Evolutionary conservation across 1,284 basidiomycete species (phyloP).

Genomic region (Melampsora larici-populina): DNA sequence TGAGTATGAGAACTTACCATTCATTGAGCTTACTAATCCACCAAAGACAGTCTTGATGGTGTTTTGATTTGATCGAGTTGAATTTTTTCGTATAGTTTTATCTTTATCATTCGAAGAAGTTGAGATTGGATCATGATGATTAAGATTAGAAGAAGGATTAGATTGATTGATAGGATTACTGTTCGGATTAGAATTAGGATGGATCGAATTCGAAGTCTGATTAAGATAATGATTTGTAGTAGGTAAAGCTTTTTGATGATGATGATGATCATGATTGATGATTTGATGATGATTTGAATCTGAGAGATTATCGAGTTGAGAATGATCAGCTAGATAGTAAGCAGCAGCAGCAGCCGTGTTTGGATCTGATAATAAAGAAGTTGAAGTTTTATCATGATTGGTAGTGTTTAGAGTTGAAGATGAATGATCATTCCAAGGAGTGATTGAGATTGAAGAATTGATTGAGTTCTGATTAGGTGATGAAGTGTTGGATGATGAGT

Average conservation of each 20-base stretch:
- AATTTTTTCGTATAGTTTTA: background rate
- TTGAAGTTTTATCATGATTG: background rate
- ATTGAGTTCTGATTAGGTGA: background rate
- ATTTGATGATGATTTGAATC: background rate
- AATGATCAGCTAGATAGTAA: conserved; percentile 31
- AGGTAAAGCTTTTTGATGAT: background rate
- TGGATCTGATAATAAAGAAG: conserved; percentile 32
- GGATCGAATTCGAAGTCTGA: too few relatives aligned
- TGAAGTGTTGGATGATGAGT: background rate
- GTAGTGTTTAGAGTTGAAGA: background rate
- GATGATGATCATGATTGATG: background rate
- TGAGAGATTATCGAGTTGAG: background rate
- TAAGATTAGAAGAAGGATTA: background rate
- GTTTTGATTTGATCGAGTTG: conserved; percentile 15
- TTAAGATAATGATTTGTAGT: background rate
- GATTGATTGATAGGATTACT: background rate
- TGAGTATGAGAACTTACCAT: conserved; percentile 46
- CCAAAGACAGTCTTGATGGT: conserved; percentile 54
- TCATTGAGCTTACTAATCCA: conserved; percentile 54
- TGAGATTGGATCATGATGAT: background rate
- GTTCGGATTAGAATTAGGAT: background rate
- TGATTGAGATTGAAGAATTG: background rate
- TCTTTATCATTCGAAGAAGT: background rate
- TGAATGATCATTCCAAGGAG: background rate
- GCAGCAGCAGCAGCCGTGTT: conserved; percentile 32